Evolutionary conservation across 805 yeast species (phyloP), one percentile per base, ranked within the genome.

Genomic region (Cyberlindnera mississippiensis): DNA sequence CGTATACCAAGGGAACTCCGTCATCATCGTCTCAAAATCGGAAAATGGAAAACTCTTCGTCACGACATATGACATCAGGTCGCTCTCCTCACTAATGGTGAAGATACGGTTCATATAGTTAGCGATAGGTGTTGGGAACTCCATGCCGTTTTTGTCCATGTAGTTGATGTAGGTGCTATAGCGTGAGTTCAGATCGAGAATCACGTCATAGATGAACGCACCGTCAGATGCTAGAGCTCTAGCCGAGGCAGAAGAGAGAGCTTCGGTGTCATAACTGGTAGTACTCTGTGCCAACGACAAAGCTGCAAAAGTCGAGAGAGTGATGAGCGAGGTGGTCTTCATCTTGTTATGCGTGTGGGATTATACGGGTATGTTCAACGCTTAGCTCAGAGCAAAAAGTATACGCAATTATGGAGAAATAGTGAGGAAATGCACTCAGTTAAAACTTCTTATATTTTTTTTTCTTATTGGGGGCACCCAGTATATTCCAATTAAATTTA

Each of bases 1-100:
- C 2, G 47, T 15, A 40, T 52, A 56, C 55, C 57, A 52, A 3
- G 50, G 46, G 41, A 56, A 56, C 7, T 37, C 41, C 2, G 69
- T 59, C 20, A 63, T 57, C 52, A 67, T 59, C 6, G 68, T 63
- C 28, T 53, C 49, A 41, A 68, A 66, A 5, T 63, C 65, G 3
- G 52, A 42, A 28, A 67, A 67, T 13, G 72, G 71, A 47, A 67
- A 66, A 10, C 51, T 44, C 17, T 38, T 40, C 2, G 50, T 46
- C 12, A 60, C 48, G 24, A 67, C 51, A 37, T 56, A 64, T 6
- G 49, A 35, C 39, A 50, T 37, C 16, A 66, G 36, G 27, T 56
- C 52, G 1, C 52, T 48, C 8, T 59, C 59, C 4, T 56, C 52
- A 9, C 53, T 44, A 4, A 63, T 40, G 2, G 53, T 46, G 4